Evolutionary conservation across 805 yeast genomes (phyloP), one percentile per base, ranked within the genome.

Genomic region (Maudiozyma barnettii): DNA sequence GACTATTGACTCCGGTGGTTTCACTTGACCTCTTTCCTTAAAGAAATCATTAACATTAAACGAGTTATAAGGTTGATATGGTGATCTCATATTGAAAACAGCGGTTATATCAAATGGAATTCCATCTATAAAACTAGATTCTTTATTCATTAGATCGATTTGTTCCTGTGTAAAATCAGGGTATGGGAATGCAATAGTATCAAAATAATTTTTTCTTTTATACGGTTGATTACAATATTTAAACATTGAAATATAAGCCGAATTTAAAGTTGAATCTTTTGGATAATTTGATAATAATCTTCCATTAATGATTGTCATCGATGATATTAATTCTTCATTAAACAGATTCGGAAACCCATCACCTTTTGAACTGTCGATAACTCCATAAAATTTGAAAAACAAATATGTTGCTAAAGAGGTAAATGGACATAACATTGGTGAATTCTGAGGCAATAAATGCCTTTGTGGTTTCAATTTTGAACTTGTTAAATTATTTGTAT

Each of bases 191-290:
- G 30, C n/a, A 20, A 39, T 38, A 8, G 37, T 33, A 23, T 55
- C 53, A 33, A 63, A 60, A 48, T 54, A 60, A 12, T 57, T 55
- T 19, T 55, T 52, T 45, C 59, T 54, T 47, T 57, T 63, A 47
- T 63, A 64, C 16, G 66, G 58, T 23, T 60, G 38, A 39, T 58
- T 60, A 46, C 66, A 64, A 45, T 63, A 58, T 42, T 61, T 53
- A 45, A 61, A 63, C 1, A 60, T 55, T 4, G 58, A 50, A 3
- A 59, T 51, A 48, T 64, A 64, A 37, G 53, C 57, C 38, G 54
- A 51, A 35, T 59, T 53, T 50, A 64, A 45, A 14, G 65, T 56
- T 33, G 55, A 56, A 39, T 63, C 65, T 45, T 59, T 52, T 23
- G 65, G 64, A 43, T 61, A 61, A 36, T 59, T 58, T n/a, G 48